phyloP scores from a whole-genome alignment of 169 alveolate species.

The Babesia gibsoni region DNA sequence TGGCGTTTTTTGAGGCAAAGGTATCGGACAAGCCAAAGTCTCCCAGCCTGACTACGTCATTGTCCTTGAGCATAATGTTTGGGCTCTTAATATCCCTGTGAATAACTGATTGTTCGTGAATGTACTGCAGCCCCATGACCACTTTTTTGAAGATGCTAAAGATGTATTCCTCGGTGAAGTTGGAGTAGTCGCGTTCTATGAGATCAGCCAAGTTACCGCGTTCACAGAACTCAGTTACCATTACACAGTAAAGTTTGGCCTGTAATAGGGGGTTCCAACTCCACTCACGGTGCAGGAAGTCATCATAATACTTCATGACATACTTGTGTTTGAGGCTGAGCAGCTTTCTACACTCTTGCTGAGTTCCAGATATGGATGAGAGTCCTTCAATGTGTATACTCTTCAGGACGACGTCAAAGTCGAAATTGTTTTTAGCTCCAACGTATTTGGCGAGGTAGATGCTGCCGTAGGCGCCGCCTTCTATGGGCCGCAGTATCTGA shows the following conservation, averaged over 20 bases:
- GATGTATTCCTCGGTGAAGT: constrained; percentile 23
- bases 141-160: constrained; percentile 30
- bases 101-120: constrained; percentile 67
- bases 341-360: constrained; percentile 16
- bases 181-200: constrained; percentile 4
- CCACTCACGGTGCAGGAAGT: constrained; percentile 26
- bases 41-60: constrained; percentile 67
- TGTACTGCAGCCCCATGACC: constrained; percentile 64
- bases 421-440: not conserved
- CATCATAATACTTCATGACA: constrained; percentile 20
- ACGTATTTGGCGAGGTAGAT: constrained; percentile 8
- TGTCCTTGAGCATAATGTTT: constrained; percentile 66
- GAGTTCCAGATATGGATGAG: constrained; percentile 2
- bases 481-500: not conserved
- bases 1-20: constrained; percentile 44
- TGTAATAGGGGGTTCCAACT: not conserved
- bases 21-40: constrained; percentile 75
- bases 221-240: constrained; percentile 18
- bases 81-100: constrained; percentile 77
- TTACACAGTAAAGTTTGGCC: constrained; percentile 14
- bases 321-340: constrained; percentile 23
- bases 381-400: constrained; percentile 3
- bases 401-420: constrained; percentile 10
- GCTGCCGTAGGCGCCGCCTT: constrained; percentile 6
- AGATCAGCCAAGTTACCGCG: constrained; percentile 21